Evolutionary conservation across 495 filamentous ascomycete species (phyloP).

Genomic region (Cercophora sp.): DNA sequence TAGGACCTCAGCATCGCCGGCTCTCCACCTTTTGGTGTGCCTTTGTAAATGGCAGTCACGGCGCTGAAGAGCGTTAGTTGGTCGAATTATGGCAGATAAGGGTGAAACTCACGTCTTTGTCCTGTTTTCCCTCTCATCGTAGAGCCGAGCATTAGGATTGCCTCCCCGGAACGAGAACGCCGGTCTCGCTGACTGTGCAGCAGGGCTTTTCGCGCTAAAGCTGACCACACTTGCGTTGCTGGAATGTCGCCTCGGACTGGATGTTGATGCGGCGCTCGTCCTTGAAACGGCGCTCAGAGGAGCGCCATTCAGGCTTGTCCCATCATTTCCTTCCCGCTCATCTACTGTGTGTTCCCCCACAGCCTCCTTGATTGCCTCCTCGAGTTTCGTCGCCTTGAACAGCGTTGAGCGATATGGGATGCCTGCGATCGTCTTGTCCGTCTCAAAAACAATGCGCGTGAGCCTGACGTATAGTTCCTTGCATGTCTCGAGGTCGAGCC

Average conservation of each 20-base stretch:
- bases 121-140: slow-evolving; percentile 77
- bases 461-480: slow-evolving; percentile 93
- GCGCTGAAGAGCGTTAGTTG: slow-evolving; percentile 60
- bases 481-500: slow-evolving; percentile 90
- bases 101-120: slow-evolving; percentile 88
- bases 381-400: slow-evolving; percentile 93
- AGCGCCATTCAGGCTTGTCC: slow-evolving; percentile 19
- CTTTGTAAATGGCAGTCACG: slow-evolving; percentile 88
- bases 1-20: slow-evolving; percentile 84
- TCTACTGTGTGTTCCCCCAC: slow-evolving; percentile 82
- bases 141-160: slow-evolving; percentile 63
- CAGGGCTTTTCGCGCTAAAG: slow-evolving; percentile 49
- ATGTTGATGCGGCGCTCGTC: slow-evolving; percentile 31
- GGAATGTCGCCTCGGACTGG: slow-evolving; percentile 39
- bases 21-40: slow-evolving; percentile 59
- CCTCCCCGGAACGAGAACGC: slow-evolving; percentile 45
- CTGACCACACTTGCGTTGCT: slow-evolving; percentile 63
- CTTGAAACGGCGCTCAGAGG: slow-evolving; percentile 34
- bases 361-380: slow-evolving; percentile 87
- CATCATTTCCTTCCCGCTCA: slow-evolving; percentile 76
- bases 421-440: slow-evolving; percentile 93
- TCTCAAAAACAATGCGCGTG: slow-evolving; percentile 92
- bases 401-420: slow-evolving; percentile 90
- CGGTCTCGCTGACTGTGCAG: slow-evolving; percentile 31
- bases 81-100: too few species aligned